Percentiles rank a stretch among this genome's conserved stretches.
phyloP scores from a whole-genome alignment of 2,329 filamentous ascomycete species.

The Colletotrichum sojae region DNA sequence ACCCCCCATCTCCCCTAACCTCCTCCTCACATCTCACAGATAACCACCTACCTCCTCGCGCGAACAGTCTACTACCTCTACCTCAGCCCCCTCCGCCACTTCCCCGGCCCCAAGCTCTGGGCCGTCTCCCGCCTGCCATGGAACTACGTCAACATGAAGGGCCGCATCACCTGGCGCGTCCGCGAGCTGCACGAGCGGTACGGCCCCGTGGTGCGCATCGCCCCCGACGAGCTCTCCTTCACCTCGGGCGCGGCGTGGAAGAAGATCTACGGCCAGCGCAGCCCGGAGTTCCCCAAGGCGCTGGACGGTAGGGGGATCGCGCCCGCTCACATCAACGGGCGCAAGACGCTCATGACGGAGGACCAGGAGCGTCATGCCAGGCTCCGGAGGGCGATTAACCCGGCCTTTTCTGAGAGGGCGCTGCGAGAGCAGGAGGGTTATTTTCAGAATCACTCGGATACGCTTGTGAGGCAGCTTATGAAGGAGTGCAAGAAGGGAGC shows the following conservation, averaged over 20 bases:
- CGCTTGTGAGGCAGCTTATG: constrained; percentile 42
- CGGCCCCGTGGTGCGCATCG: constrained; percentile 54
- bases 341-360: constrained; percentile 19
- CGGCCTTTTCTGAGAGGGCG: constrained; percentile 48
- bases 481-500: neutral
- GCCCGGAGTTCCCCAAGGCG: constrained; percentile 21
- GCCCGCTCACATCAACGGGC: neutral
- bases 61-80: constrained; percentile 35
- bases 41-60: constrained; percentile 1
- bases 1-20: neutral
- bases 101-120: constrained; percentile 51
- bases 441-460: constrained; percentile 46
- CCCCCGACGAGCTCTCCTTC: constrained; percentile 56
- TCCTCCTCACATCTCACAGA: neutral
- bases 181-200: constrained; percentile 44
- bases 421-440: constrained; percentile 49
- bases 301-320: constrained; percentile 20
- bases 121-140: constrained; percentile 25
- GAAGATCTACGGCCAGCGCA: constrained; percentile 54
- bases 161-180: constrained; percentile 22
- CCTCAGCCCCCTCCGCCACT: constrained; percentile 45
- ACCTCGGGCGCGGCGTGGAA: constrained; percentile 53
- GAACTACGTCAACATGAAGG: constrained; percentile 25
- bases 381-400: constrained; percentile 44
- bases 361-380: constrained; percentile 41